phyloP scores from a whole-genome alignment of 331 rosid species.

The Acacia concinna region DNA sequence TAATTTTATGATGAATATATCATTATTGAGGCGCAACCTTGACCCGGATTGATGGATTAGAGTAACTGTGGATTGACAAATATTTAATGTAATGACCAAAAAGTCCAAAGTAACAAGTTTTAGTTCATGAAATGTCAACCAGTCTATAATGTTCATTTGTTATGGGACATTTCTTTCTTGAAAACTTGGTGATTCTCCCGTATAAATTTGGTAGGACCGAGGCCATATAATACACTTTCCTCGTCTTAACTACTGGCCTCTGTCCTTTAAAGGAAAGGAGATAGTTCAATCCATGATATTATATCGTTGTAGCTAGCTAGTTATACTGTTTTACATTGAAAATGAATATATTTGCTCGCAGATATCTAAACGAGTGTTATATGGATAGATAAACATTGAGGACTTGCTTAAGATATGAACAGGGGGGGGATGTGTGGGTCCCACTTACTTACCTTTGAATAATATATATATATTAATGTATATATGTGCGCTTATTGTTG shows the following conservation, averaged over 20 bases:
- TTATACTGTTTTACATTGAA: background rate
- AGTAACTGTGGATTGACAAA: too few relatives aligned
- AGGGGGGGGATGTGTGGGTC: background rate
- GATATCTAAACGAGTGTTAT: background rate
- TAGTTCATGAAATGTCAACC: too few relatives aligned
- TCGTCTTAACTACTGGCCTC: background rate
- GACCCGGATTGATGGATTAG: too few relatives aligned
- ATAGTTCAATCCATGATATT: background rate
- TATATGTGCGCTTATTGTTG: background rate
- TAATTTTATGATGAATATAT: background rate
- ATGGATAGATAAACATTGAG: background rate
- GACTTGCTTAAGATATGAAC: constrained; percentile 7
- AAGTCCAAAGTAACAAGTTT: too few relatives aligned
- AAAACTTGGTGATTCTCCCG: too few relatives aligned
- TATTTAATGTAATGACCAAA: too few relatives aligned
- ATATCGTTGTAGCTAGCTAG: background rate
- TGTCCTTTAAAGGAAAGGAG: background rate
- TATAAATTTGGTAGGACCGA: too few relatives aligned
- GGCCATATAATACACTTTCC: background rate
- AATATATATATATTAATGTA: too few relatives aligned
- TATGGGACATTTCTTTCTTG: too few relatives aligned
- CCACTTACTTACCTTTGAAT: background rate
- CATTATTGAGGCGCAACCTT: too few relatives aligned
- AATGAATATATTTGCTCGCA: background rate
- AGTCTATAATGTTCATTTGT: too few relatives aligned